These are phyloP conservation scores for Fusarium dimerum DNA, from an alignment of 2,329 filamentous ascomycete genomes.

Conservation along the genomic window DNA sequence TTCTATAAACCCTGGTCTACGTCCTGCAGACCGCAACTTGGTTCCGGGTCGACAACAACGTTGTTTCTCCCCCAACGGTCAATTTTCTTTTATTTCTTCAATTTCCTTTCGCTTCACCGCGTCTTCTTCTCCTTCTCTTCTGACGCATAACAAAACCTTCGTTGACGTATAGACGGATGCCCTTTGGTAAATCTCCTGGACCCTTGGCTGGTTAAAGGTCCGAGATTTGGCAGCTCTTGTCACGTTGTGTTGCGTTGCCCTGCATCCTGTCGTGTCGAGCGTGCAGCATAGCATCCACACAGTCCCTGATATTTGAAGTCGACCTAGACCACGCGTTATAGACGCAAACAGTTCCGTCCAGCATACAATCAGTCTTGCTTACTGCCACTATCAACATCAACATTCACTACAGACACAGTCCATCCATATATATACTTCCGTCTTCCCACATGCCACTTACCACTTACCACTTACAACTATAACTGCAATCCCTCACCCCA, in stretches of 20 bases:
- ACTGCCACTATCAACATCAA: background rate
- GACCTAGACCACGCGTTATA: background rate
- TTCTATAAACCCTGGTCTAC: too few relatives aligned
- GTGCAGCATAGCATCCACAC: too few relatives aligned
- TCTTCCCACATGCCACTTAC: background rate
- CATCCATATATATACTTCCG: background rate
- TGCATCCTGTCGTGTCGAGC: background rate
- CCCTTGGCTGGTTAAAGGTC: background rate
- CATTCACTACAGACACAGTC: background rate
- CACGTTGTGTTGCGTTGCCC: background rate
- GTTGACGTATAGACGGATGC: conserved; percentile 24
- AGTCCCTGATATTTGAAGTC: background rate
- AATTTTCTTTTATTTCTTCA: conserved; percentile 1
- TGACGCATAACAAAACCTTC: conserved; percentile 12
- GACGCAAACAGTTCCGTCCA: background rate
- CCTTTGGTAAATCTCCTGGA: conserved; percentile 8
- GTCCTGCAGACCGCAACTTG: conserved; percentile 33
- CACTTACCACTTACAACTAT: background rate
- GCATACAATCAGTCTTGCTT: background rate
- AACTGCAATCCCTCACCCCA: background rate
- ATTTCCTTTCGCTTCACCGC: conserved; percentile 22
- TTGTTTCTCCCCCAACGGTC: conserved; percentile 20
- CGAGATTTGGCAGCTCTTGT: background rate
- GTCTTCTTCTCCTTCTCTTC: conserved; percentile 3
- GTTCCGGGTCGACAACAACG: conserved; percentile 5